These are phyloP conservation scores for Paraphysoderma sedebokerense DNA, from an alignment of 371 early-diverging fungal genomes.

Conservation along the genomic window DNA sequence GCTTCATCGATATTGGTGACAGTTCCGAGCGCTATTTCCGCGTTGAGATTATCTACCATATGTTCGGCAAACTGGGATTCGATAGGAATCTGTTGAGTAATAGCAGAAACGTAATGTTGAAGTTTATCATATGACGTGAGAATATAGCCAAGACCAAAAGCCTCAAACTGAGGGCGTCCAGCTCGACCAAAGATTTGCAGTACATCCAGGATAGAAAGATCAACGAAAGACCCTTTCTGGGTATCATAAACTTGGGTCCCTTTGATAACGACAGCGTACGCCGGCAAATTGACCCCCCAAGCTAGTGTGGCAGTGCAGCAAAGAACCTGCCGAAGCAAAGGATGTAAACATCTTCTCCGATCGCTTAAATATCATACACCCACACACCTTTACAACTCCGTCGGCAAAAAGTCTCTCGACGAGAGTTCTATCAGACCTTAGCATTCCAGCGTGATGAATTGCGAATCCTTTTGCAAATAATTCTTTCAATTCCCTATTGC, in stretches of 20 bases:
- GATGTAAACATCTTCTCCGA: neutral
- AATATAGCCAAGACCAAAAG: slow-evolving; percentile 77
- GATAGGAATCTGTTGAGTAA: slow-evolving; percentile 93
- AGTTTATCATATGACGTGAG: slow-evolving; percentile 84
- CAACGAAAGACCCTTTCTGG: slow-evolving; percentile 78
- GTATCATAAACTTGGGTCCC: slow-evolving; percentile 95
- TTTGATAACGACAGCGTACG: slow-evolving; percentile 96
- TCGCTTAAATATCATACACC: slow-evolving; percentile 8
- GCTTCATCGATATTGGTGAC: slow-evolving; percentile 88
- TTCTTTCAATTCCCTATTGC: slow-evolving; percentile 71
- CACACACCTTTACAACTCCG: slow-evolving; percentile 56
- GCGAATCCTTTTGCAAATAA: slow-evolving; percentile 72
- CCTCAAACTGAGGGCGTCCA: slow-evolving; percentile 92
- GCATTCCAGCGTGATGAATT: slow-evolving; percentile 98
- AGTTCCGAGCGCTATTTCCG: slow-evolving; percentile 91
- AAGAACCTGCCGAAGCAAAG: slow-evolving; percentile 32
- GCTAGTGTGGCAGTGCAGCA: slow-evolving; percentile 98
- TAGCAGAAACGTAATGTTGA: slow-evolving; percentile 78
- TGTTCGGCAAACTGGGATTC: slow-evolving; percentile 82
- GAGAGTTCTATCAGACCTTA: slow-evolving; percentile 69
- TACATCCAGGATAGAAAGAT: slow-evolving; percentile 87
- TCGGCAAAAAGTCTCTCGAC: slow-evolving; percentile 84
- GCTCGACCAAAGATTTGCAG: slow-evolving; percentile 99
- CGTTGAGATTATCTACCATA: slow-evolving; percentile 87
- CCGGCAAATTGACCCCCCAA: slow-evolving; percentile 99